Evolutionary conservation across 2,329 filamentous ascomycete genomes (phyloP).

Genomic region (Colletotrichum theobromicola): DNA sequence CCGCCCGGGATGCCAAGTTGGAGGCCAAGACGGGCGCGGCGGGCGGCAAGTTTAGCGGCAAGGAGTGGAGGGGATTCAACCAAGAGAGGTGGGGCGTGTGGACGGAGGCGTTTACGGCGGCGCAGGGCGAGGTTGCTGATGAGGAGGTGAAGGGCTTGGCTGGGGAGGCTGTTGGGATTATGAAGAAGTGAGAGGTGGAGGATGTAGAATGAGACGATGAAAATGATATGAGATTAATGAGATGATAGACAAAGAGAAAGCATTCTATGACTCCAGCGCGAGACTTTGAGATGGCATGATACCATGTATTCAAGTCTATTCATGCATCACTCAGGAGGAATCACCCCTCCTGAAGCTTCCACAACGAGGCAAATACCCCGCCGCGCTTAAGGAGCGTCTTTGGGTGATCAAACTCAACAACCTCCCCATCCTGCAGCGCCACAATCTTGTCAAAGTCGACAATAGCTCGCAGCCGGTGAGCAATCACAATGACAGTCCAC

Average conservation of each 20-base stretch:
- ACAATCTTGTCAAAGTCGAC: constrained; percentile 56
- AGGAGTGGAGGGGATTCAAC: constrained; percentile 31
- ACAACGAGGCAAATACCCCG: background rate
- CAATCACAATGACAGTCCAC: constrained; percentile 53
- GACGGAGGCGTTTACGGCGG: constrained; percentile 23
- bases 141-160: background rate
- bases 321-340: background rate
- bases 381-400: background rate
- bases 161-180: background rate
- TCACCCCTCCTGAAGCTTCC: constrained; percentile 2
- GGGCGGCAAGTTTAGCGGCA: constrained; percentile 22
- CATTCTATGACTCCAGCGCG: background rate
- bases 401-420: background rate
- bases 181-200: background rate
- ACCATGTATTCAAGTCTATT: background rate
- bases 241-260: background rate
- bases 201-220: background rate
- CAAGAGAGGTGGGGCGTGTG: constrained; percentile 29
- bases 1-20: constrained; percentile 5
- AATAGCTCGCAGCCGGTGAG: constrained; percentile 49
- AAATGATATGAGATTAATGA: background rate
- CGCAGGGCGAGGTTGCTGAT: background rate
- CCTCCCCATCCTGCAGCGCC: background rate
- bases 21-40: constrained; percentile 21
- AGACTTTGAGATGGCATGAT: background rate